These are phyloP conservation scores for Athelia psychrophila DNA, from an alignment of 1,284 basidiomycete genomes.

Conservation along the genomic window DNA sequence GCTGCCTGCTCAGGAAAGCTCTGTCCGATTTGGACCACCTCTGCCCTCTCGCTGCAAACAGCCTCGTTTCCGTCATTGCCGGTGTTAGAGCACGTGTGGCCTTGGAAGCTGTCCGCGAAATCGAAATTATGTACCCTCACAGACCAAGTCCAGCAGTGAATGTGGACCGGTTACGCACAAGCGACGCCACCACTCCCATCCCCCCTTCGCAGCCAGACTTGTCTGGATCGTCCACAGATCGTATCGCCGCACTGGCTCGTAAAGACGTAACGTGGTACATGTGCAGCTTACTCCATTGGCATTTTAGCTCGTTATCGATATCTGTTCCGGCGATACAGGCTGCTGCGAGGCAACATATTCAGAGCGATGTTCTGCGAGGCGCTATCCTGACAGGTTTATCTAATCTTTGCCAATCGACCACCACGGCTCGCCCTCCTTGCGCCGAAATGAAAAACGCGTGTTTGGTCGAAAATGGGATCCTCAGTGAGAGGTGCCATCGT, in stretches of 20 bases:
- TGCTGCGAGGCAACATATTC: neutral
- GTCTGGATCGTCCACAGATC: neutral
- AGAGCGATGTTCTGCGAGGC: neutral
- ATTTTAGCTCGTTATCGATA: slow-evolving; percentile 19
- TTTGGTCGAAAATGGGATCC: neutral
- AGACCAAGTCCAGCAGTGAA: slow-evolving; percentile 4
- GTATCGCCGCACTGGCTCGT: slow-evolving; percentile 12
- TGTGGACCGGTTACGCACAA: neutral
- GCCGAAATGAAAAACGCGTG: neutral
- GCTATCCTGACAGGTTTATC: neutral
- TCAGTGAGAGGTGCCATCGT: slow-evolving; percentile 4
- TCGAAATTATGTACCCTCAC: slow-evolving; percentile 7
- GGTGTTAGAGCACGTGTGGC: slow-evolving; percentile 15
- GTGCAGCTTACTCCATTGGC: slow-evolving; percentile 38
- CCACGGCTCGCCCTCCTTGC: neutral
- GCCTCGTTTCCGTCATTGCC: neutral
- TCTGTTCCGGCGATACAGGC: neutral
- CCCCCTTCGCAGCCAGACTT: neutral
- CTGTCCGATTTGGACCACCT: slow-evolving; percentile 3
- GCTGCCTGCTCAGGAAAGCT: slow-evolving; percentile 7
- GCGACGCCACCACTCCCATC: too few relatives aligned
- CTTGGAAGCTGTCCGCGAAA: slow-evolving; percentile 21
- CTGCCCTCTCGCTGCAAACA: neutral
- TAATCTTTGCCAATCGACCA: neutral
- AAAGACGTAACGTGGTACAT: slow-evolving; percentile 58